Conservation (phyloP, 768 basidiomycete species). For the Phanerochaete carnosa region DNA sequence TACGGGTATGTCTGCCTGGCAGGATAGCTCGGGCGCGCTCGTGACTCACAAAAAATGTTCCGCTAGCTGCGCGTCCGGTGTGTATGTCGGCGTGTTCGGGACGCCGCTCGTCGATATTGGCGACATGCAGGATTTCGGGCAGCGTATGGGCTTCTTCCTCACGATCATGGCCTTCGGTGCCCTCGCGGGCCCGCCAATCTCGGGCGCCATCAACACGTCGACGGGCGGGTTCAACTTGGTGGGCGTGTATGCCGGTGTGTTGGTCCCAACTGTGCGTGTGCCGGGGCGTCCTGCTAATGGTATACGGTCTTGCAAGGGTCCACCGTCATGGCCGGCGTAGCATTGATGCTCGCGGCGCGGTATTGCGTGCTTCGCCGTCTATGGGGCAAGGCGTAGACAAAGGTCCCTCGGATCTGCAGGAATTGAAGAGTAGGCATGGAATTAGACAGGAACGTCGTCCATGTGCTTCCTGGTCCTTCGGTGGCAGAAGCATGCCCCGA, state of each 20-base stretch:
- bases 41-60: background rate
- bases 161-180: conserved; percentile 60
- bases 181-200: conserved; percentile 68
- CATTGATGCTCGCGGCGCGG: background rate
- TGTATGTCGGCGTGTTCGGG: conserved; percentile 61
- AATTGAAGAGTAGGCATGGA: background rate
- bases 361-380: background rate
- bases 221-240: conserved; percentile 49
- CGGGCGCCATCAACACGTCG: conserved; percentile 58
- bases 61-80: conserved; percentile 30
- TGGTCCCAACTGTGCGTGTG: background rate
- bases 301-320: background rate
- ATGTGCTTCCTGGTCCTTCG: too few relatives aligned
- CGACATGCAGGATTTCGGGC: conserved; percentile 55
- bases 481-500: too few relatives aligned
- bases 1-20: conserved; percentile 51
- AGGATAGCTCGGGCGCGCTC: too few relatives aligned
- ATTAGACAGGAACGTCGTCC: background rate
- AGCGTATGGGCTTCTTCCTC: conserved; percentile 62
- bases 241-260: conserved; percentile 14
- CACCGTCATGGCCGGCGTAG: background rate
- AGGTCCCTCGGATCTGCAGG: background rate
- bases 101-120: conserved; percentile 64
- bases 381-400: background rate
- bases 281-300: background rate